phyloP scores from a whole-genome alignment of 495 filamentous ascomycete genomes.

The Copromyces sp. region DNA sequence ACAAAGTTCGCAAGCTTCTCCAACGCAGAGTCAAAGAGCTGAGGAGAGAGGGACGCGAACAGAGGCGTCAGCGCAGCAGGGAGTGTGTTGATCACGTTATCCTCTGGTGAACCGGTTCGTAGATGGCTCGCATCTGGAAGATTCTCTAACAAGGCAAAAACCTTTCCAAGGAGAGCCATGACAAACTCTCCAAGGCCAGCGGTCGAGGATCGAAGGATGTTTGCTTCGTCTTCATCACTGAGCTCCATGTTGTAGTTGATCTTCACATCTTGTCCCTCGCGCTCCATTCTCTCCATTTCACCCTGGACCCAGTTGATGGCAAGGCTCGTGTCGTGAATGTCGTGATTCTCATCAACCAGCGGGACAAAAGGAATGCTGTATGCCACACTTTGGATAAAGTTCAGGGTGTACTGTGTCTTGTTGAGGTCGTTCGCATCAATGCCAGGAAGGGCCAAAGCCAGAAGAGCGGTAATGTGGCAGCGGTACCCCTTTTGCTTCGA shows the following conservation, averaged over 20 bases:
- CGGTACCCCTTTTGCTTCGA: conserved; percentile 83
- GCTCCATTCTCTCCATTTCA: conserved; percentile 88
- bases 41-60: conserved; percentile 82
- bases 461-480: conserved; percentile 85
- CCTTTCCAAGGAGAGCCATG: conserved; percentile 77
- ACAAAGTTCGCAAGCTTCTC: conserved; percentile 89
- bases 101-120: conserved; percentile 84
- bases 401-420: conserved; percentile 87
- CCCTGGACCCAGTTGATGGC: conserved; percentile 90
- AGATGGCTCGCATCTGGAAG: conserved; percentile 81
- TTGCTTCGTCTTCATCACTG: conserved; percentile 74
- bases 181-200: conserved; percentile 89
- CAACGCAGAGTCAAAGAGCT: conserved; percentile 83
- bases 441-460: conserved; percentile 86
- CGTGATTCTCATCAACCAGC: conserved; percentile 57
- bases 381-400: conserved; percentile 87
- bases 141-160: conserved; percentile 93
- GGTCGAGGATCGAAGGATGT: conserved; percentile 91
- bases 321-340: conserved; percentile 63
- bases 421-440: conserved; percentile 97
- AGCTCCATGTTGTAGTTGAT: conserved; percentile 79
- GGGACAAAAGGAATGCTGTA: conserved; percentile 91
- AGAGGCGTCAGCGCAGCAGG: conserved; percentile 87
- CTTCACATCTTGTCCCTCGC: conserved; percentile 69
- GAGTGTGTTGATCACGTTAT: conserved; percentile 92